Conservation (phyloP, 805 yeast genomes). For the Naumovozyma dairenensis region DNA sequence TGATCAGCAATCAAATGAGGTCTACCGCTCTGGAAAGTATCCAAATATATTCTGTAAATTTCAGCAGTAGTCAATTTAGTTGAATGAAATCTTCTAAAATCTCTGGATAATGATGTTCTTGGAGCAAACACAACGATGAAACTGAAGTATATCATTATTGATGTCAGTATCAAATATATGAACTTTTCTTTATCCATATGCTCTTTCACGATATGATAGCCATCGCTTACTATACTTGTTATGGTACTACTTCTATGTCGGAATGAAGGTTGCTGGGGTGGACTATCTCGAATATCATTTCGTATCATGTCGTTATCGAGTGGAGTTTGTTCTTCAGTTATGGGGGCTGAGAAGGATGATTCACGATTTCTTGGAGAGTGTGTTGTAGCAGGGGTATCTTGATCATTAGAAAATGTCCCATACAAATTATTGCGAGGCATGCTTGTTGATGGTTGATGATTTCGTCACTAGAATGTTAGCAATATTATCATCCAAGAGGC, state of each 20-base stretch:
- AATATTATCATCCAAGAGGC: too few relatives aligned
- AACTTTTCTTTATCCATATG: slow-evolving; percentile 26
- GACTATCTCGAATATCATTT: too few relatives aligned
- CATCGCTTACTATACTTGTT: slow-evolving; percentile 20
- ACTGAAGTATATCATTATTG: slow-evolving; percentile 29
- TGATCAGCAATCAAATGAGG: slow-evolving; percentile 28
- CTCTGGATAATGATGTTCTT: slow-evolving; percentile 72
- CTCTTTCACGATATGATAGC: slow-evolving; percentile 20
- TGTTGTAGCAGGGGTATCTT: too few relatives aligned
- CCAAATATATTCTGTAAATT: slow-evolving; percentile 51
- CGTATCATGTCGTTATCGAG: too few relatives aligned
- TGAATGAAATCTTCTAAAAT: slow-evolving; percentile 66
- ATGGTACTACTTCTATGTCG: slow-evolving; percentile 26
- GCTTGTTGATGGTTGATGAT: too few relatives aligned
- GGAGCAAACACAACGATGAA: slow-evolving; percentile 71
- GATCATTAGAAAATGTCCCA: too few relatives aligned
- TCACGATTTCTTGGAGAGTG: too few relatives aligned
- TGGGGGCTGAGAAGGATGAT: too few relatives aligned
- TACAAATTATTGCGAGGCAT: too few relatives aligned
- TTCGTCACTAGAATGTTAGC: too few relatives aligned
- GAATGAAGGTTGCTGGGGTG: not conserved
- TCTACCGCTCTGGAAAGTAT: slow-evolving; percentile 29
- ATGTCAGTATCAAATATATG: slow-evolving; percentile 13
- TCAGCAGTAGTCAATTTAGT: slow-evolving; percentile 58
- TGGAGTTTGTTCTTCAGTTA: too few relatives aligned